Evolutionary conservation across 2,329 filamentous ascomycete genomes (phyloP).

Genomic region (Cladosporium halotolerans): DNA sequence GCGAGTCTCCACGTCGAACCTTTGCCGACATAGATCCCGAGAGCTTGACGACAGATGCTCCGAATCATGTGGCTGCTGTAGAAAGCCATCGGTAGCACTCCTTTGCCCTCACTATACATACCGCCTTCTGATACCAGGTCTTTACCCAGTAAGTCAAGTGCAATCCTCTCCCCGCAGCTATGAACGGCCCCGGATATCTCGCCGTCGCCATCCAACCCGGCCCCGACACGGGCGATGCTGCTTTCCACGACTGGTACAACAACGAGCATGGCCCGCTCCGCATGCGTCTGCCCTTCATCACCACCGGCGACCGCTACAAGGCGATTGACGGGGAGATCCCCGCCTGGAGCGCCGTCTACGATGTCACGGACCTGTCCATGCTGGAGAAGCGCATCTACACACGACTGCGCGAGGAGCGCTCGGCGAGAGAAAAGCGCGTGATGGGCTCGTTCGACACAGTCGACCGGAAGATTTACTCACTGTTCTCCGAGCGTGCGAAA

Average conservation of each 20-base stretch:
- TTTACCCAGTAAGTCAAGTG: not conserved
- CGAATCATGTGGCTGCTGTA: not conserved
- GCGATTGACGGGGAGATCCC: constrained; percentile 59
- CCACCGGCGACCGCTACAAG: constrained; percentile 72
- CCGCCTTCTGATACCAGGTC: not conserved
- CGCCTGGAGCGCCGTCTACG: constrained; percentile 73
- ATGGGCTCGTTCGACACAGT: constrained; percentile 61
- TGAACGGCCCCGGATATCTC: constrained; percentile 58
- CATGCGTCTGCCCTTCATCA: constrained; percentile 66
- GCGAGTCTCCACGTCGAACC: not conserved
- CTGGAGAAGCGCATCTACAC: constrained; percentile 67
- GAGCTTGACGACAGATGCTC: constrained; percentile 8
- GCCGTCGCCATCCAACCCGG: constrained; percentile 82
- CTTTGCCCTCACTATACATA: not conserved
- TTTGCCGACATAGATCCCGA: constrained; percentile 3
- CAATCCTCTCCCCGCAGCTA: constrained; percentile 21
- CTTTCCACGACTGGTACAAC: constrained; percentile 92
- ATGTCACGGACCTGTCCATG: constrained; percentile 67
- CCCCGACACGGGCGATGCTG: constrained; percentile 55
- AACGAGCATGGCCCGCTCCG: constrained; percentile 83
- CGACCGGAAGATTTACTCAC: constrained; percentile 64
- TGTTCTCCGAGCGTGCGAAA: constrained; percentile 44
- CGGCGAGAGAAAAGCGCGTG: constrained; percentile 42
- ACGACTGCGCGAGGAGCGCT: constrained; percentile 53
- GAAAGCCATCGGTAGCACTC: not conserved